Percentiles rank a stretch among this genome's conserved stretches.
These are phyloP conservation scores for Schizosaccharomyces lindneri DNA, from an alignment of 805 yeast species.

Conservation along the genomic window DNA sequence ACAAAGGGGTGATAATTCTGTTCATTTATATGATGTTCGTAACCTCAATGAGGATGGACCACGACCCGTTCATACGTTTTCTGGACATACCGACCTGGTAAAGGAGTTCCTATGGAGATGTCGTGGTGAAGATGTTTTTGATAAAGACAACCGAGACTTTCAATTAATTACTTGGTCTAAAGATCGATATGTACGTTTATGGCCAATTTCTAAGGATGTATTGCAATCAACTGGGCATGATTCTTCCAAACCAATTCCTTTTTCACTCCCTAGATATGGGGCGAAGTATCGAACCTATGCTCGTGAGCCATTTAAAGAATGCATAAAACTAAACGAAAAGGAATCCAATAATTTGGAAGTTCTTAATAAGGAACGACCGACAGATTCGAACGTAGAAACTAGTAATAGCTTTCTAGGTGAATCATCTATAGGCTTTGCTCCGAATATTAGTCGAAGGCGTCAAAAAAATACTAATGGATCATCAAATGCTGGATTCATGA, in stretches of 20 bases:
- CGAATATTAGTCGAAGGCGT: neutral
- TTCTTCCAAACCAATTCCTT: conserved; percentile 17
- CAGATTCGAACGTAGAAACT: neutral
- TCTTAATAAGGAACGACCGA: no score
- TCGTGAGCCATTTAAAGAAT: conserved; percentile 20
- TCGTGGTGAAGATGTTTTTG: conserved; percentile 21
- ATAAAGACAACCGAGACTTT: conserved; percentile 48
- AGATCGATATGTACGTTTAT: conserved; percentile 59
- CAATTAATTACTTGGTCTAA: conserved; percentile 88
- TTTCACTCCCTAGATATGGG: conserved; percentile 18
- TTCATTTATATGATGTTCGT: conserved; percentile 9
- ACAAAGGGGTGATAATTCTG: conserved; percentile 55
- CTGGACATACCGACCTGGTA: conserved; percentile 66
- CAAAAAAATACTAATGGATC: neutral
- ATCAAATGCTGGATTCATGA: conserved; percentile 5
- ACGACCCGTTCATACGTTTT: conserved; percentile 33
- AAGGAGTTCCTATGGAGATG: conserved; percentile 76
- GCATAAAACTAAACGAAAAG: neutral
- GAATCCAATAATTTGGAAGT: no score
- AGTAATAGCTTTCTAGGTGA: neutral
- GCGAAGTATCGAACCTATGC: conserved; percentile 26
- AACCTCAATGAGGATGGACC: conserved; percentile 11
- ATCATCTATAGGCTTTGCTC: neutral
- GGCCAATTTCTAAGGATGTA: conserved; percentile 37
- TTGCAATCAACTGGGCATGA: conserved; percentile 19